Conservation (phyloP, 208 protist species). For the Leishmania turanica region DNA sequence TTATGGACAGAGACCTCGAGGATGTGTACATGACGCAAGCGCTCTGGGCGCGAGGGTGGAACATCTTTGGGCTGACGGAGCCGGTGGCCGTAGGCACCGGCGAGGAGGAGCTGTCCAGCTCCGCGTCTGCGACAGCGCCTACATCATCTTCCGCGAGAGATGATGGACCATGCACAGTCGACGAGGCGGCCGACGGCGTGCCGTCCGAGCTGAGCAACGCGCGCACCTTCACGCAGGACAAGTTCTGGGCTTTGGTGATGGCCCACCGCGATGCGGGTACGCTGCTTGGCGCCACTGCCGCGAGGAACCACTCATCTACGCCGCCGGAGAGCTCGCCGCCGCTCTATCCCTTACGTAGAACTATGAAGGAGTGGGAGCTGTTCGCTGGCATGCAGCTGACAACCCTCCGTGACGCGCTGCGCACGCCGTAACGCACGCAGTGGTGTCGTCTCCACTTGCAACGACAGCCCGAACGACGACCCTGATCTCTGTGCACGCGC, state of each 20-base stretch:
- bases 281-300: constrained; percentile 2
- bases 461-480: background rate
- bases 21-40: constrained; percentile 38
- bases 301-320: background rate
- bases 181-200: background rate
- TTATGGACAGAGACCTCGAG: constrained; percentile 33
- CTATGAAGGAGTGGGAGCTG: constrained; percentile 18
- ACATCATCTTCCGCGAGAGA: background rate
- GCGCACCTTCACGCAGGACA: constrained; percentile 12
- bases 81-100: constrained; percentile 23
- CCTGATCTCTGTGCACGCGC: background rate
- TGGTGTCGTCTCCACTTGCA: background rate
- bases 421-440: background rate
- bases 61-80: constrained; percentile 52
- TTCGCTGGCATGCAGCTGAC: constrained; percentile 17
- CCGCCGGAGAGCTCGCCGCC: background rate
- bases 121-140: background rate
- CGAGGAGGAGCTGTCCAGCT: background rate
- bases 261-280: constrained; percentile 12
- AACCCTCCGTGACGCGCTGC: constrained; percentile 1
- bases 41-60: constrained; percentile 60
- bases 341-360: constrained; percentile 18
- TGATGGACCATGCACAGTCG: background rate
- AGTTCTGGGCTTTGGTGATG: constrained; percentile 20
- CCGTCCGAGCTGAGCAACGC: constrained; percentile 6